Percentiles rank a stretch among this genome's conserved stretches.
These are phyloP conservation scores for Polymyxa betae DNA, from an alignment of 208 protist genomes.

Conservation along the genomic window DNA sequence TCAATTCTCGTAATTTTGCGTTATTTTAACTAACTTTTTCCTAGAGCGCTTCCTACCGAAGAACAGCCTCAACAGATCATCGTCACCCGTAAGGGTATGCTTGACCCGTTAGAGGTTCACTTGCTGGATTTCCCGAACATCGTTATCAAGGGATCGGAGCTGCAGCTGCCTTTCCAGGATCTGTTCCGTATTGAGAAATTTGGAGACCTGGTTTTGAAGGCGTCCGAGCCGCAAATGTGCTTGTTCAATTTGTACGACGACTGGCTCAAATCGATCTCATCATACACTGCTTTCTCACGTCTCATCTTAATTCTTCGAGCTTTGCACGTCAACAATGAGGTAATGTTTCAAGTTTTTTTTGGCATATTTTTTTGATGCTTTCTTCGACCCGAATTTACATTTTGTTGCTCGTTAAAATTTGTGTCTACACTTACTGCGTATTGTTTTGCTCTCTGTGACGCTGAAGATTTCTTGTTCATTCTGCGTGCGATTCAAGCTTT, in stretches of 20 bases:
- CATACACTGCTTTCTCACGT: constrained; percentile 98
- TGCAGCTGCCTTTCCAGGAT: constrained; percentile 98
- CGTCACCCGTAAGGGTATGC: constrained; percentile 96
- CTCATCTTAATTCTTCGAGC: constrained; percentile 98
- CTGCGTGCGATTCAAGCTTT: too few relatives aligned
- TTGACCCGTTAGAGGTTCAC: constrained; percentile 93
- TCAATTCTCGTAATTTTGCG: too few relatives aligned
- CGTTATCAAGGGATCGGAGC: constrained; percentile 98
- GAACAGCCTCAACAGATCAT: constrained; percentile 99
- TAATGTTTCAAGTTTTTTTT: constrained; percentile 70
- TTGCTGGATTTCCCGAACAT: constrained; percentile 99
- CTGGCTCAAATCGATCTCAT: constrained; percentile 97
- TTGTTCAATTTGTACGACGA: constrained; percentile 99
- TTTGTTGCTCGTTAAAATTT: constrained; percentile 12
- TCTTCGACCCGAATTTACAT: background rate
- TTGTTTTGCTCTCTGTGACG: background rate
- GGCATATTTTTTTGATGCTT: background rate
- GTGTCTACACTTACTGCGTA: background rate
- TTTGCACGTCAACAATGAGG: constrained; percentile 95
- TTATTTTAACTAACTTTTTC: too few relatives aligned
- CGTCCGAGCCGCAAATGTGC: constrained; percentile 96
- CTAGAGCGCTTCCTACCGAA: constrained; percentile 95
- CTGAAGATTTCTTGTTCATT: too few relatives aligned
- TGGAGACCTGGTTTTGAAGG: constrained; percentile 97
- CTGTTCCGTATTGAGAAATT: constrained; percentile 98